Evolutionary conservation across 2,329 filamentous ascomycete genomes (phyloP).

Genomic region (Alternaria incomplexa): DNA sequence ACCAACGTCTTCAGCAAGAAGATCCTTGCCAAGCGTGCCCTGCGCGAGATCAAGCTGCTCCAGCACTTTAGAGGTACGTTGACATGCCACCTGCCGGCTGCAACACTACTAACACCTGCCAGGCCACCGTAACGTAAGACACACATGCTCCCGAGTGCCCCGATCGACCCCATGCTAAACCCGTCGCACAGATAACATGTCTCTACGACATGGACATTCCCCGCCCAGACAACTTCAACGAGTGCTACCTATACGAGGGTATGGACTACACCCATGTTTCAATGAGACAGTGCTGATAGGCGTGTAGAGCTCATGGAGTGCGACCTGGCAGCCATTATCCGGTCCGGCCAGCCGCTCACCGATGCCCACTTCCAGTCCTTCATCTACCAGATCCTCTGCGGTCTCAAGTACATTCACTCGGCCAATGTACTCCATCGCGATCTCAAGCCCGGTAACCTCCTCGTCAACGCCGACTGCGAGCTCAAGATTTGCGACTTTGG

Average conservation of each 20-base stretch:
- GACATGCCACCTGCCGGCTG: not conserved
- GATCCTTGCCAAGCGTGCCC: slow-evolving; percentile 95
- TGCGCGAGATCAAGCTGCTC: slow-evolving; percentile 97
- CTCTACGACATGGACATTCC: slow-evolving; percentile 99
- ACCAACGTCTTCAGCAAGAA: slow-evolving; percentile 99
- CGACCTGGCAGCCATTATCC: slow-evolving; percentile 95
- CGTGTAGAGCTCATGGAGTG: slow-evolving; percentile 94
- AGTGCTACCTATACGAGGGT: slow-evolving; percentile 99
- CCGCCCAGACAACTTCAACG: slow-evolving; percentile 96
- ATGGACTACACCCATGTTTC: slow-evolving; percentile 3
- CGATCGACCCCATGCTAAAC: slow-evolving; percentile 46
- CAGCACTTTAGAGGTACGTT: slow-evolving; percentile 81
- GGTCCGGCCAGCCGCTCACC: slow-evolving; percentile 94
- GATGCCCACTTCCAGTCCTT: slow-evolving; percentile 99
- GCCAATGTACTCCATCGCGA: slow-evolving; percentile 97
- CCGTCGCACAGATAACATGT: slow-evolving; percentile 80
- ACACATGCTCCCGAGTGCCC: slow-evolving; percentile 57
- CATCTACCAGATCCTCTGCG: slow-evolving; percentile 99
- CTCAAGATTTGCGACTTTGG: slow-evolving; percentile 99
- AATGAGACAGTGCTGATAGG: slow-evolving; percentile 26
- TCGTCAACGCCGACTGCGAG: slow-evolving; percentile 99
- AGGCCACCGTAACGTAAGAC: slow-evolving; percentile 57
- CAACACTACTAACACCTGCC: slow-evolving; percentile 28
- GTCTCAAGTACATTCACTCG: slow-evolving; percentile 98
- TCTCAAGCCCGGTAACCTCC: slow-evolving; percentile 93